These are phyloP conservation scores for Penicillium fimorum DNA, from an alignment of 495 filamentous ascomycete species.

Conservation along the genomic window DNA sequence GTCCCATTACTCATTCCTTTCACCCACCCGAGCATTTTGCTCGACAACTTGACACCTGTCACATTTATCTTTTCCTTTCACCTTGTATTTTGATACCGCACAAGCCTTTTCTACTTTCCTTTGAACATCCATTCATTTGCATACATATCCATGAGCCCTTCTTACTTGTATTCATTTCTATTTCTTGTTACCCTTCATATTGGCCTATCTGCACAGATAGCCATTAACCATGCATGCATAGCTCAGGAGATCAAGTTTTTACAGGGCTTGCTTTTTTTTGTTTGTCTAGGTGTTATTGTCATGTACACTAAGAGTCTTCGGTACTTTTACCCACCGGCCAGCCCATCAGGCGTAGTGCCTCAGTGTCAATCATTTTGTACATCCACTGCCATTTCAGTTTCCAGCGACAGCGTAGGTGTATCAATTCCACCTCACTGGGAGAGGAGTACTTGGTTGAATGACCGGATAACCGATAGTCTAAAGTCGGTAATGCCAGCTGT, in stretches of 20 bases:
- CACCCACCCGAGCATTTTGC: not conserved
- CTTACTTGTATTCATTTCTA: constrained; percentile 21
- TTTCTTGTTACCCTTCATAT: constrained; percentile 25
- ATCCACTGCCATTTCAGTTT: constrained; percentile 43
- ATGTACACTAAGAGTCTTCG: constrained; percentile 31
- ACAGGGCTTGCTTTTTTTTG: constrained; percentile 20
- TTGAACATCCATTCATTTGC: constrained; percentile 13
- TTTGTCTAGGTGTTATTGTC: constrained; percentile 23
- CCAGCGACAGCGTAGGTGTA: constrained; percentile 14
- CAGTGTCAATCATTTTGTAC: constrained; percentile 45
- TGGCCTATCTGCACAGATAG: constrained; percentile 17
- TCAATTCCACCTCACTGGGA: constrained; percentile 14
- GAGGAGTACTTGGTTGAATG: not conserved
- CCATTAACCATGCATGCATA: constrained; percentile 24
- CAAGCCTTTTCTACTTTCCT: constrained; percentile 12
- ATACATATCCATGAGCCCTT: constrained; percentile 23
- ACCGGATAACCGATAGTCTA: constrained; percentile 22
- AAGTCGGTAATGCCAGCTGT: constrained; percentile 34
- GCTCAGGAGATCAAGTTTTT: constrained; percentile 26
- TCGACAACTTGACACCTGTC: constrained; percentile 6
- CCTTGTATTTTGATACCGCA: constrained; percentile 23
- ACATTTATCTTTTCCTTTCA: constrained; percentile 15
- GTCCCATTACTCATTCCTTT: constrained; percentile 3
- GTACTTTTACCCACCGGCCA: constrained; percentile 21
- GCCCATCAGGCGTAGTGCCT: constrained; percentile 37